Evolutionary conservation across 1,284 basidiomycete genomes (phyloP).

Genomic region (Moesziomyces globuligerus): DNA sequence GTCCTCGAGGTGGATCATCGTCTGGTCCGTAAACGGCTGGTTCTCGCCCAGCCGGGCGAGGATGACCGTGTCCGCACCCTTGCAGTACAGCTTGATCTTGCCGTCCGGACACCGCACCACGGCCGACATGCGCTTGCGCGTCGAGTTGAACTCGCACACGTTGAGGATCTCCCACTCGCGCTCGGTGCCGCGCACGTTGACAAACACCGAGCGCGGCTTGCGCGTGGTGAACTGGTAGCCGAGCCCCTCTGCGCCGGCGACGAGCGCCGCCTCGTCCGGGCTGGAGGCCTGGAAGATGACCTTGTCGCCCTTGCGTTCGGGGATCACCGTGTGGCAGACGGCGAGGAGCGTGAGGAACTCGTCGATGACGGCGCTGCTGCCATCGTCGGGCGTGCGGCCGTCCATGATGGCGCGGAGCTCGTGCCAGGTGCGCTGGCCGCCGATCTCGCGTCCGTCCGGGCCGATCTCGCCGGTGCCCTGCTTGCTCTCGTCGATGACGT

Average conservation of each 20-base stretch:
- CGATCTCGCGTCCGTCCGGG: slow-evolving; percentile 67
- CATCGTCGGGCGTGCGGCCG: slow-evolving; percentile 69
- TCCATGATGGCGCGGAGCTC: slow-evolving; percentile 74
- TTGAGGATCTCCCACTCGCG: slow-evolving; percentile 92
- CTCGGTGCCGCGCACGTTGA: slow-evolving; percentile 78
- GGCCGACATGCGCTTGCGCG: slow-evolving; percentile 97
- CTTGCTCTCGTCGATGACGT: slow-evolving; percentile 84
- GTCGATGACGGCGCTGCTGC: slow-evolving; percentile 73
- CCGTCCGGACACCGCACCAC: slow-evolving; percentile 88
- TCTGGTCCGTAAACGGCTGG: slow-evolving; percentile 86
- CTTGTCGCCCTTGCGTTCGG: slow-evolving; percentile 77
- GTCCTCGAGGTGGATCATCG: slow-evolving; percentile 83
- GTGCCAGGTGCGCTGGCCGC: slow-evolving; percentile 78
- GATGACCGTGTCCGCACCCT: slow-evolving; percentile 96
- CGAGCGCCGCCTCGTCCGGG: slow-evolving; percentile 96
- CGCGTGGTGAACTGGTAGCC: slow-evolving; percentile 94
- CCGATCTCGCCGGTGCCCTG: slow-evolving; percentile 71
- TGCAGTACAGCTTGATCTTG: slow-evolving; percentile 92
- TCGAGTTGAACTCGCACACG: slow-evolving; percentile 98
- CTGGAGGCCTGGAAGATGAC: slow-evolving; percentile 91
- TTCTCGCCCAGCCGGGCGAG: slow-evolving; percentile 57
- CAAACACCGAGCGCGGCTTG: slow-evolving; percentile 93
- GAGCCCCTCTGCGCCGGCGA: slow-evolving; percentile 89
- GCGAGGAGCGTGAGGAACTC: slow-evolving; percentile 92
- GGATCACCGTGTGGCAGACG: slow-evolving; percentile 98